Percentiles rank a stretch among this genome's conserved stretches.
Evolutionary conservation across 2,329 filamentous ascomycete species (phyloP).

Genomic region (Huntiella omanensis): DNA sequence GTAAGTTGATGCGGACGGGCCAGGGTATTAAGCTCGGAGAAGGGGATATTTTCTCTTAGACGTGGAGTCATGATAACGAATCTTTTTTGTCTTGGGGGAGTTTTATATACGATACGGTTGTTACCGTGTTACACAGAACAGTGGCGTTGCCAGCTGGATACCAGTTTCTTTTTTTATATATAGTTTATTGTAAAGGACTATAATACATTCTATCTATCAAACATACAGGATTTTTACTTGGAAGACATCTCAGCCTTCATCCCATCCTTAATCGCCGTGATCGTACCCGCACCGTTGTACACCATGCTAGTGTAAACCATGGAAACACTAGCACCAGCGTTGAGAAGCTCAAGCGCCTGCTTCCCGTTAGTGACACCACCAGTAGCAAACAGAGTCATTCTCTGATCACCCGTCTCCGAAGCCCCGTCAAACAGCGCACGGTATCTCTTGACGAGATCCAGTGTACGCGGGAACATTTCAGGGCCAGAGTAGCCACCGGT

Average conservation of each 20-base stretch:
- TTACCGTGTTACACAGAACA: no score
- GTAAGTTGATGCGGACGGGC: conserved; percentile 29
- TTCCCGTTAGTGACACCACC: conserved; percentile 81
- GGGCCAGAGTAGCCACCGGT: conserved; percentile 83
- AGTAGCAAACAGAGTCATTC: conserved; percentile 80
- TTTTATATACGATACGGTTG: no score
- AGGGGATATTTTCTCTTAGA: conserved; percentile 44
- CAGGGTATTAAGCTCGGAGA: conserved; percentile 35
- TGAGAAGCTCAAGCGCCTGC: conserved; percentile 63
- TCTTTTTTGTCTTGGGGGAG: no score
- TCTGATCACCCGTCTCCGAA: conserved; percentile 19
- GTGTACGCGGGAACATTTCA: conserved; percentile 64
- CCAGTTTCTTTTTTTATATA: no score
- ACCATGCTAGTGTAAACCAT: conserved; percentile 73
- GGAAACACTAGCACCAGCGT: conserved; percentile 75
- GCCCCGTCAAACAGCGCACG: conserved; percentile 43
- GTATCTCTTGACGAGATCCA: conserved; percentile 64
- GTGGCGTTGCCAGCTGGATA: no score
- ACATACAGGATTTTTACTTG: neutral
- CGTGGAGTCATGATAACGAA: neutral
- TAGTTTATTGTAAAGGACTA: neutral
- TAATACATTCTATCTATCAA: neutral
- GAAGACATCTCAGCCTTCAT: conserved; percentile 26
- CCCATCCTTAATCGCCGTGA: conserved; percentile 46
- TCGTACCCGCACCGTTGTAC: conserved; percentile 44